These are phyloP conservation scores for Chlorella sp. DNA, from an alignment of 139 green algal species.

Conservation along the genomic window DNA sequence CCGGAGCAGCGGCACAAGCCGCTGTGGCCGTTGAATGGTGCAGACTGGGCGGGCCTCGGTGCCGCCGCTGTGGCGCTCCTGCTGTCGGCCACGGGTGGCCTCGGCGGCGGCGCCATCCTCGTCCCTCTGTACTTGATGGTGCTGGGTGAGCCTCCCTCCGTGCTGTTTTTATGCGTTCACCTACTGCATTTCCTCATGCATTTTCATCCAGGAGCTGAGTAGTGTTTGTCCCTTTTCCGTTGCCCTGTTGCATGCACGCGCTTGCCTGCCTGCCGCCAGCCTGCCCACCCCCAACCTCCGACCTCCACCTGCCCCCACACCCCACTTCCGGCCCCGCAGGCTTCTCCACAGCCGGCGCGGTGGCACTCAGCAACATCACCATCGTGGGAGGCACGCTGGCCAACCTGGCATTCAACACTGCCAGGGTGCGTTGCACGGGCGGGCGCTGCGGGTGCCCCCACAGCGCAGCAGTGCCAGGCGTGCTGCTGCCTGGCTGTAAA, in stretches of 20 bases:
- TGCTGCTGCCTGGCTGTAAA: no score
- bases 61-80: background rate
- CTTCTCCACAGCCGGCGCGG: slow-evolving; percentile 36
- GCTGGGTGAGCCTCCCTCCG: slow-evolving; percentile 5
- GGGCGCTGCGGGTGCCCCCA: no score
- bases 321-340: background rate
- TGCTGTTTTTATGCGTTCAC: no score
- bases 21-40: background rate
- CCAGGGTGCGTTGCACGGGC: background rate
- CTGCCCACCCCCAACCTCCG: background rate
- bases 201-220: no score
- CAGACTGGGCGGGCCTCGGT: background rate
- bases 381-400: slow-evolving; percentile 65
- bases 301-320: background rate
- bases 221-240: no score
- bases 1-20: slow-evolving; percentile 18
- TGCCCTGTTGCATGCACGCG: no score
- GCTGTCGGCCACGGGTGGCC: slow-evolving; percentile 18
- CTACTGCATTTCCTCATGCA: no score
- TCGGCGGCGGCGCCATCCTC: slow-evolving; percentile 33
- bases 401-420: slow-evolving; percentile 66
- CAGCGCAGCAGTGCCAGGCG: no score
- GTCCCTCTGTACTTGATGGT: slow-evolving; percentile 31
- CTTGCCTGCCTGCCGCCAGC: background rate
- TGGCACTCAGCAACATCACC: slow-evolving; percentile 72